Evolutionary conservation across 371 early-diverging fungal genomes (phyloP).

Genomic region (Mortierella sp.): DNA sequence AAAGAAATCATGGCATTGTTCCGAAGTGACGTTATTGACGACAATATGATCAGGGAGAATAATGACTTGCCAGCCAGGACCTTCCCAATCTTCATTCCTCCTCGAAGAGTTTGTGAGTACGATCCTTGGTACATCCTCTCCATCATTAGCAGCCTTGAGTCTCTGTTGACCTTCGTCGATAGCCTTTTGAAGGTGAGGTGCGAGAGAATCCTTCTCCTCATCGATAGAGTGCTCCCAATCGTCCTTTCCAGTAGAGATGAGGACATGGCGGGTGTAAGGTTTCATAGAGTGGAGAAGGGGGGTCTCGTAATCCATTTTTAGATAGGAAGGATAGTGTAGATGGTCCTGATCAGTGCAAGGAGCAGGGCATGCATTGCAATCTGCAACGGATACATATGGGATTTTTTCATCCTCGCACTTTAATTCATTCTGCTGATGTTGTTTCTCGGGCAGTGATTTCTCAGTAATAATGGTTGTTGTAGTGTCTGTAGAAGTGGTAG

Average conservation of each 20-base stretch:
- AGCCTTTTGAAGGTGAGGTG: constrained; percentile 41
- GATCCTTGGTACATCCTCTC: constrained; percentile 37
- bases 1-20: constrained; percentile 62
- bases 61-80: constrained; percentile 58
- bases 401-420: constrained; percentile 11
- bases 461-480: background rate
- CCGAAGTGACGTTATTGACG: constrained; percentile 65
- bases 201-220: constrained; percentile 65
- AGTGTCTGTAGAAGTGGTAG: background rate
- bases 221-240: constrained; percentile 76
- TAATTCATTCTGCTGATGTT: background rate
- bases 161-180: constrained; percentile 38
- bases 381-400: constrained; percentile 40
- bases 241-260: constrained; percentile 73
- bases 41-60: constrained; percentile 70
- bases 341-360: constrained; percentile 69
- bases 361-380: constrained; percentile 61
- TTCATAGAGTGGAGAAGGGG: constrained; percentile 74
- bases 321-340: constrained; percentile 70
- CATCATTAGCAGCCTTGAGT: constrained; percentile 27
- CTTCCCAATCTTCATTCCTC: constrained; percentile 31
- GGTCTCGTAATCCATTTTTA: constrained; percentile 69
- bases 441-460: background rate
- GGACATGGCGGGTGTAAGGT: constrained; percentile 78
- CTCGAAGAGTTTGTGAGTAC: constrained; percentile 68